These are phyloP conservation scores for Calamus simplicifolius DNA, from an alignment of 176 grass and related monocot genomes.

Conservation along the genomic window DNA sequence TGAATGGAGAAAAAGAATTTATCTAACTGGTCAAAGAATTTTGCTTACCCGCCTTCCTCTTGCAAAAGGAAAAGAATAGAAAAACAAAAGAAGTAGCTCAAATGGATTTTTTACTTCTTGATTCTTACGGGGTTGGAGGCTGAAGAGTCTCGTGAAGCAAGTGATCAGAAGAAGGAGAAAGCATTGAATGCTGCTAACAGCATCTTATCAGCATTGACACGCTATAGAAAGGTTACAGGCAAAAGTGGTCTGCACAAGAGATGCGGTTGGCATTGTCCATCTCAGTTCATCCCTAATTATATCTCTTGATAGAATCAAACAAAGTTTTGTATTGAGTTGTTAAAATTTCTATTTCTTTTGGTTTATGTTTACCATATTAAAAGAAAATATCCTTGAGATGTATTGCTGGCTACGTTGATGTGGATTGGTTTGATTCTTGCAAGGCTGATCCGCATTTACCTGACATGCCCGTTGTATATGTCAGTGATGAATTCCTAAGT, in stretches of 20 bases:
- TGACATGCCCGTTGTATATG: conserved; percentile 85
- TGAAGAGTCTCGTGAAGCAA: conserved; percentile 46
- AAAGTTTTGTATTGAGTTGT: conserved; percentile 96
- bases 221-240: conserved; percentile 73
- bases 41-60: no score
- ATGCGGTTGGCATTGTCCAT: conserved; percentile 48
- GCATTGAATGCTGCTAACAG: conserved; percentile 42
- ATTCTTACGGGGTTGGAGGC: conserved; percentile 49
- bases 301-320: conserved; percentile 97
- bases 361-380: not conserved
- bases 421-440: conserved; percentile 25
- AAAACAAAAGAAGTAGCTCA: no score
- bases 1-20: no score
- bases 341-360: conserved; percentile 24
- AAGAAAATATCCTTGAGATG: conserved; percentile 3
- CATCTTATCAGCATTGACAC: conserved; percentile 55
- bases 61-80: no score
- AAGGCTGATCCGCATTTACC: conserved; percentile 69
- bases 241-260: conserved; percentile 63
- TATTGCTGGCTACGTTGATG: not conserved
- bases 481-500: conserved; percentile 68
- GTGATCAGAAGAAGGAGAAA: conserved; percentile 52
- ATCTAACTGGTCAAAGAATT: no score
- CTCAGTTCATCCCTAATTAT: conserved; percentile 76
- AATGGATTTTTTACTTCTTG: not conserved